Conservation (phyloP, 2,329 filamentous ascomycete genomes). For the Beauveria australis region DNA sequence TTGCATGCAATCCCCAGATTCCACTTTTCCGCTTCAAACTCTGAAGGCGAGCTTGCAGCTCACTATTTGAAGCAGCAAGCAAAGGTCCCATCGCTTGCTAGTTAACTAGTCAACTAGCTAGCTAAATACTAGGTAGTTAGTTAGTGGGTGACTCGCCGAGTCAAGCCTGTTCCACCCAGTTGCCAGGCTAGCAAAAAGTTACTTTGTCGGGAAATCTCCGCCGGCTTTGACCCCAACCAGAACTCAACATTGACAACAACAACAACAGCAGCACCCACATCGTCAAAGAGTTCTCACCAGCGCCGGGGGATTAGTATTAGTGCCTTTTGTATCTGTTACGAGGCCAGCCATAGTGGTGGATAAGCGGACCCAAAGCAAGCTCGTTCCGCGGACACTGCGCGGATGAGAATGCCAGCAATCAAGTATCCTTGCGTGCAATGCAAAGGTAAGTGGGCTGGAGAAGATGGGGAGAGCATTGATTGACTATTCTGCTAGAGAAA, state of each 20-base stretch:
- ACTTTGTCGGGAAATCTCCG: constrained; percentile 10
- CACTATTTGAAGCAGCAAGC: background rate
- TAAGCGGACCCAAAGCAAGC: background rate
- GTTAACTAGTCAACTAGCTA: background rate
- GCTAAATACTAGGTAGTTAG: no score
- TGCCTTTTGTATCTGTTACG: background rate
- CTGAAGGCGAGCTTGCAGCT: background rate
- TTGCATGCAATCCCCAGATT: background rate
- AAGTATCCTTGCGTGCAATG: constrained; percentile 18
- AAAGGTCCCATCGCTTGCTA: background rate
- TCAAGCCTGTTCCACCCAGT: background rate
- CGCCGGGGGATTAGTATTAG: background rate
- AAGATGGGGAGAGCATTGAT: background rate
- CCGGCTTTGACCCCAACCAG: background rate
- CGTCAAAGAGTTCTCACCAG: background rate
- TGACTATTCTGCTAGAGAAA: constrained; percentile 14
- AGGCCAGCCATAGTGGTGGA: background rate
- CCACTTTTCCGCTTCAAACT: background rate
- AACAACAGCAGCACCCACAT: background rate
- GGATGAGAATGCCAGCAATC: constrained; percentile 15
- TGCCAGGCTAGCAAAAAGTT: background rate
- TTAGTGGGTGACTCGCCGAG: background rate
- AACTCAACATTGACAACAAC: constrained; percentile 1
- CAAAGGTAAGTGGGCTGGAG: constrained; percentile 15
- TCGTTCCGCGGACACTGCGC: background rate